Evolutionary conservation across 768 basidiomycete species (phyloP).

Genomic region (Sarcodon sp.): DNA sequence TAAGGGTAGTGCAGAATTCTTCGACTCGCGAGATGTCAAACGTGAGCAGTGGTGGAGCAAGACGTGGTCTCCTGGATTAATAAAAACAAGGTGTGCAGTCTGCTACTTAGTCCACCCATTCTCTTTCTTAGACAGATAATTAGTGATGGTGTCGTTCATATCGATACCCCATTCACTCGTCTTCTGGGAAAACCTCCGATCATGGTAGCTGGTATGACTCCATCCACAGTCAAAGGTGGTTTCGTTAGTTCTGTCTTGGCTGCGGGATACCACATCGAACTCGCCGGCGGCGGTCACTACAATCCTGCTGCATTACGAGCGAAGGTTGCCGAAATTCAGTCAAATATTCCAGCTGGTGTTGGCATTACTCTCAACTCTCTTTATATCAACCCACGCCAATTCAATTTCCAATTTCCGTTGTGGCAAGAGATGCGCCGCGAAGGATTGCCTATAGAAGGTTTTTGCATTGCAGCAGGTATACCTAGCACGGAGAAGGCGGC

Average conservation of each 20-base stretch:
- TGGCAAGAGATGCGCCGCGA: constrained; percentile 98
- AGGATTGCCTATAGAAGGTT: constrained; percentile 94
- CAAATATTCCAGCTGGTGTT: constrained; percentile 73
- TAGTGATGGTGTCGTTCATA: constrained; percentile 83
- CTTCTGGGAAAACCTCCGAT: constrained; percentile 93
- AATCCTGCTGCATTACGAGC: constrained; percentile 77
- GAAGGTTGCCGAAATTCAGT: constrained; percentile 89
- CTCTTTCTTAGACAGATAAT: constrained; percentile 2
- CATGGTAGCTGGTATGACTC: constrained; percentile 99
- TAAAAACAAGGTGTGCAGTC: constrained; percentile 70
- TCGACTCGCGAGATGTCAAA: constrained; percentile 47
- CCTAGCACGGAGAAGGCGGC: constrained; percentile 94
- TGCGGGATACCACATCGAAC: constrained; percentile 92
- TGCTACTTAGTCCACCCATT: background rate
- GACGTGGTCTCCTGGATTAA: constrained; percentile 73
- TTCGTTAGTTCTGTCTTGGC: constrained; percentile 89
- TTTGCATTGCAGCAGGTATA: constrained; percentile 96
- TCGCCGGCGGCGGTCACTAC: constrained; percentile 98
- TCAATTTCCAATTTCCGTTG: constrained; percentile 91
- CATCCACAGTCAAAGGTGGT: constrained; percentile 89
- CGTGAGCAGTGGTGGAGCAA: constrained; percentile 88
- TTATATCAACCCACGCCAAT: constrained; percentile 97
- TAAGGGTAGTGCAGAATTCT: constrained; percentile 82
- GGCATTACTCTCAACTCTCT: constrained; percentile 91
- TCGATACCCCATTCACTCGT: constrained; percentile 95